These are phyloP conservation scores for Serendipita indica DNA, from an alignment of 768 basidiomycete genomes.

Conservation along the genomic window DNA sequence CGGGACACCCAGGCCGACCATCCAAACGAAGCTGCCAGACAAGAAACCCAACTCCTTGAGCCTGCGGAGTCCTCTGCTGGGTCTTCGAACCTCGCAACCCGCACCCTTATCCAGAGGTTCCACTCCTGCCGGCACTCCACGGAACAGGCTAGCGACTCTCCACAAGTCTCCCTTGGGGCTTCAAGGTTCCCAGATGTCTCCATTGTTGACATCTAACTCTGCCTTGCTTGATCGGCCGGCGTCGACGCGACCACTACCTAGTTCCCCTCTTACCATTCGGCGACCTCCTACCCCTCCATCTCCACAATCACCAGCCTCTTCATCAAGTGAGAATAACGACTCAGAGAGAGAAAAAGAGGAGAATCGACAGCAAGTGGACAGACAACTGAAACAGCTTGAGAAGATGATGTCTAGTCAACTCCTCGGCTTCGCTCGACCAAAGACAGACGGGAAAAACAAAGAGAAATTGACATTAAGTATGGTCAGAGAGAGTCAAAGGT, in stretches of 20 bases:
- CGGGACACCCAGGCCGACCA: neutral
- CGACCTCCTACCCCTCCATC: constrained; percentile 15
- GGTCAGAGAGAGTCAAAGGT: neutral
- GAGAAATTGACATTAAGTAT: constrained; percentile 5
- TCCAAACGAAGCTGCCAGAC: constrained; percentile 2
- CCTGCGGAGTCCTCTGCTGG: neutral
- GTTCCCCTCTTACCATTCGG: neutral
- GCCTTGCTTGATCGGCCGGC: neutral
- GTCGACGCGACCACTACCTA: neutral
- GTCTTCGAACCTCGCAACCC: neutral
- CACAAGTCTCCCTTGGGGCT: neutral
- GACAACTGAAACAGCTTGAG: constrained; percentile 54
- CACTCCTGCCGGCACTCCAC: constrained; percentile 3
- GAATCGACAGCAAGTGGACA: constrained; percentile 49
- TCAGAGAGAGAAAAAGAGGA: constrained; percentile 55
- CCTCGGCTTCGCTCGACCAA: constrained; percentile 38
- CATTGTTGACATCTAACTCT: too few relatives aligned
- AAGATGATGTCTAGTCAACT: constrained; percentile 59
- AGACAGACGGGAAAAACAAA: neutral
- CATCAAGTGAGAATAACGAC: constrained; percentile 37
- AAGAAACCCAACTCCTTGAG: neutral
- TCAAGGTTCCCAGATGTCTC: constrained; percentile 1
- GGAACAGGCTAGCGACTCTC: neutral
- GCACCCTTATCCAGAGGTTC: neutral
- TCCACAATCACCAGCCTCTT: constrained; percentile 17